These are phyloP conservation scores for Oldenlandia corymbosa DNA, from an alignment of 257 asterid species.

Conservation along the genomic window DNA sequence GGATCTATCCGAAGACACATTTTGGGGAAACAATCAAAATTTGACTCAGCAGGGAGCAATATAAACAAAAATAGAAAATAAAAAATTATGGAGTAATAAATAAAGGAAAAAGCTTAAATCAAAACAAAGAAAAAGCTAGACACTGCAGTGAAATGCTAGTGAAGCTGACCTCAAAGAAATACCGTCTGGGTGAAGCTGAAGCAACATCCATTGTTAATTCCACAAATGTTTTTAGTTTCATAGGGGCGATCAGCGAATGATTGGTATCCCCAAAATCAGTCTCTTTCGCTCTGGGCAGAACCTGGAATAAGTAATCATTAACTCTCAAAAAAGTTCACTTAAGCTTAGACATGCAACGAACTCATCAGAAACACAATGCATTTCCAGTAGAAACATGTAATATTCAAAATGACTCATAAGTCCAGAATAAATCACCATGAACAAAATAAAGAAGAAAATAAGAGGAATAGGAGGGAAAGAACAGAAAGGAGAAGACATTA, in stretches of 20 bases:
- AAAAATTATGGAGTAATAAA: background rate
- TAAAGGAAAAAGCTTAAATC: background rate
- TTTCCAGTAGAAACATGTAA: background rate
- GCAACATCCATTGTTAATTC: conserved; percentile 87
- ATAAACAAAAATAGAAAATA: background rate
- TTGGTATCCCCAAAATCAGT: conserved; percentile 20
- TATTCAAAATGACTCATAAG: background rate
- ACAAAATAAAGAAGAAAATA: background rate
- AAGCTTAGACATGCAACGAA: conserved; percentile 1
- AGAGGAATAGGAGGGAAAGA: background rate
- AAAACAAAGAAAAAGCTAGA: background rate
- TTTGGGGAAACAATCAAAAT: background rate
- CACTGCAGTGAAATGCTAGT: background rate
- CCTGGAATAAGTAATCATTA: conserved; percentile 33
- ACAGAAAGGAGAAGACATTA: background rate
- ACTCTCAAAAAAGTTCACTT: background rate
- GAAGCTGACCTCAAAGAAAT: conserved; percentile 82
- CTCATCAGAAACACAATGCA: background rate
- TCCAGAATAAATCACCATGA: too few relatives aligned
- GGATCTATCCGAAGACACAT: background rate
- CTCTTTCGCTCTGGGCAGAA: conserved; percentile 40
- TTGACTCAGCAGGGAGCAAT: background rate
- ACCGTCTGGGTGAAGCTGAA: conserved; percentile 88
- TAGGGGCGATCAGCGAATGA: conserved; percentile 35
- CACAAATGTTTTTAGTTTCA: conserved; percentile 69